Evolutionary conservation across 2,329 filamentous ascomycete genomes (phyloP).

Genomic region (Ceratocystiopsis brevicomis): DNA sequence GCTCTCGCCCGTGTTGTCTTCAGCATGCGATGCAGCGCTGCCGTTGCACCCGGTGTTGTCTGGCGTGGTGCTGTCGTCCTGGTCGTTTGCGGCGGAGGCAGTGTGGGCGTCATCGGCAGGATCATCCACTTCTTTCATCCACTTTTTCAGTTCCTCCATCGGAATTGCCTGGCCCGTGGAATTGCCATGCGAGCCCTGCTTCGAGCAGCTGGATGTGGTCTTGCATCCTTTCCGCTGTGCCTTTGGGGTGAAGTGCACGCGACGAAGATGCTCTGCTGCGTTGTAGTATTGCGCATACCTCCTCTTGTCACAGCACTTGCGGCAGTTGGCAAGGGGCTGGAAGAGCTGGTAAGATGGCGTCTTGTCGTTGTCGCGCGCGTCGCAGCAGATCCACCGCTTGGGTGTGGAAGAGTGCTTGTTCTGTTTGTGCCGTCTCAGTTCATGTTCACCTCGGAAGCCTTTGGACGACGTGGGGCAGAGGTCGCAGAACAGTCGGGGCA

Average conservation of each 20-base stretch:
- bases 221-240: constrained; percentile 14
- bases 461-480: constrained; percentile 53
- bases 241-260: constrained; percentile 68
- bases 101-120: constrained; percentile 22
- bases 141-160: constrained; percentile 38
- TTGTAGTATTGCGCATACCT: constrained; percentile 88
- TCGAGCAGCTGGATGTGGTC: constrained; percentile 5
- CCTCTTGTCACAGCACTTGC: constrained; percentile 59
- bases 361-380: constrained; percentile 26
- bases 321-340: constrained; percentile 59
- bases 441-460: constrained; percentile 74
- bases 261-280: constrained; percentile 72
- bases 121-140: constrained; percentile 36
- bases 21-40: neutral
- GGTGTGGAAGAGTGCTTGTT: constrained; percentile 41
- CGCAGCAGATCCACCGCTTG: constrained; percentile 39
- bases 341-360: constrained; percentile 29
- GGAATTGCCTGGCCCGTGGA: constrained; percentile 6
- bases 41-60: neutral
- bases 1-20: neutral
- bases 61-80: constrained; percentile 9
- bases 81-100: constrained; percentile 9
- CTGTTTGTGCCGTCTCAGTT: constrained; percentile 49
- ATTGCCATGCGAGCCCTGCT: neutral
- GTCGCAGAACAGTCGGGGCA: constrained; percentile 44